Conservation (phyloP, 345 rosid species). For the Camelina laxa region DNA sequence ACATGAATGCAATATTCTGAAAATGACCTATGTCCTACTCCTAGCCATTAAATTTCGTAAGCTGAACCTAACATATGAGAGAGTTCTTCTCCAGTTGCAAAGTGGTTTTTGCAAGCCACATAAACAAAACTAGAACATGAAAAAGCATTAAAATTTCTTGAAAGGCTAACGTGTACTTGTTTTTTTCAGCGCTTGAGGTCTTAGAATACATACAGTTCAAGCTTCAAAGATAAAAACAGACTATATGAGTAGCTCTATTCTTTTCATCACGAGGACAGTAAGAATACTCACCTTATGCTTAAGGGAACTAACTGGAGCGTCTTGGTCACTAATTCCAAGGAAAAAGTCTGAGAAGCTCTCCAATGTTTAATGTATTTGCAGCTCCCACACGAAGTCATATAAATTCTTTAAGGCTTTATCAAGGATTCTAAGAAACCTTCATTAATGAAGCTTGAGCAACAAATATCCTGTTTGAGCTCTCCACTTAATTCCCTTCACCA, state of each 20-base stretch:
- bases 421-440: not conserved
- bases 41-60: not conserved
- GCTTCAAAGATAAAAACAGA: not conserved
- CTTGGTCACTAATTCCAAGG: constrained; percentile 59
- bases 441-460: constrained; percentile 16
- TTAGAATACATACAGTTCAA: not conserved
- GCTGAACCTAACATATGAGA: not conserved
- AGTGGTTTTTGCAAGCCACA: not conserved
- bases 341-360: constrained; percentile 60
- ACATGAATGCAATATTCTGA: not conserved
- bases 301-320: constrained; percentile 58
- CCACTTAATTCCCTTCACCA: not conserved
- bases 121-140: not conserved
- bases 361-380: not conserved
- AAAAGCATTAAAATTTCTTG: not conserved
- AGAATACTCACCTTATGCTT: constrained; percentile 71
- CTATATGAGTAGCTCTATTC: not conserved
- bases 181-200: not conserved
- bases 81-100: not conserved
- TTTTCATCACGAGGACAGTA: not conserved
- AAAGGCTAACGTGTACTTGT: not conserved
- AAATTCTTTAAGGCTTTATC: not conserved
- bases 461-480: not conserved
- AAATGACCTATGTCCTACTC: not conserved
- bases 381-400: not conserved